Conservation (phyloP, 129 eudicot genomes). For the Artemisia tridentata region DNA sequence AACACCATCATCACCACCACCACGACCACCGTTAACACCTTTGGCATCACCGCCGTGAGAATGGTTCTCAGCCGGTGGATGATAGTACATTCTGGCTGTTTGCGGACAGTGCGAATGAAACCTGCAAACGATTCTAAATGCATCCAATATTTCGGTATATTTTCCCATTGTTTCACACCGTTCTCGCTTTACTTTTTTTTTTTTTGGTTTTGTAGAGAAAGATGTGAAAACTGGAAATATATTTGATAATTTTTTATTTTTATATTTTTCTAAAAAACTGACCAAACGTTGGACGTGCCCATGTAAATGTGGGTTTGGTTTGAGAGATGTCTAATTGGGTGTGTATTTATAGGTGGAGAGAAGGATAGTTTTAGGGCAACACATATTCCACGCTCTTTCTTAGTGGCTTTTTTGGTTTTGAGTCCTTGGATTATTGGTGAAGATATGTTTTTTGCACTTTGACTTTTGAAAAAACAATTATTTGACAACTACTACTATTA, state of each 20-base stretch:
- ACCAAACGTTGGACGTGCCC: slow-evolving; percentile 48
- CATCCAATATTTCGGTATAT: slow-evolving; percentile 65
- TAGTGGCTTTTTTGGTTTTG: not conserved
- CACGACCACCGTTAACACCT: slow-evolving; percentile 9
- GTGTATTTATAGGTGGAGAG: slow-evolving; percentile 20
- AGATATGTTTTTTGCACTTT: not conserved
- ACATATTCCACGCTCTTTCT: slow-evolving; percentile 27
- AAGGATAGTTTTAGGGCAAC: slow-evolving; percentile 20
- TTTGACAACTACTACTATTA: not conserved
- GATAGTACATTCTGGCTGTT: slow-evolving; percentile 84
- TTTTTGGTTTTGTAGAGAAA: slow-evolving; percentile 20
- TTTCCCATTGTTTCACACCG: slow-evolving; percentile 49
- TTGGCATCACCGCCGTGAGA: slow-evolving; percentile 26
- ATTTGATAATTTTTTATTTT: slow-evolving; percentile 9
- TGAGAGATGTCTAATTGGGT: slow-evolving; percentile 14
- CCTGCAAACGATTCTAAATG: slow-evolving; percentile 66
- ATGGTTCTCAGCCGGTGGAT: slow-evolving; percentile 65
- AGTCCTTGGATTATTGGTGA: slow-evolving; percentile 6
- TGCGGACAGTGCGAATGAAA: slow-evolving; percentile 94
- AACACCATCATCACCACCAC: slow-evolving; percentile 8
- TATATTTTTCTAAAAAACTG: slow-evolving; percentile 41
- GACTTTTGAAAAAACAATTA: not conserved
- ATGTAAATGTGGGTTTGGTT: slow-evolving; percentile 32
- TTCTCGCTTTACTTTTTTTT: slow-evolving; percentile 27
- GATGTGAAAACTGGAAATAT: slow-evolving; percentile 6